Evolutionary conservation across 306 rosid species (phyloP).

Genomic region (Aeschynomene evenia): DNA sequence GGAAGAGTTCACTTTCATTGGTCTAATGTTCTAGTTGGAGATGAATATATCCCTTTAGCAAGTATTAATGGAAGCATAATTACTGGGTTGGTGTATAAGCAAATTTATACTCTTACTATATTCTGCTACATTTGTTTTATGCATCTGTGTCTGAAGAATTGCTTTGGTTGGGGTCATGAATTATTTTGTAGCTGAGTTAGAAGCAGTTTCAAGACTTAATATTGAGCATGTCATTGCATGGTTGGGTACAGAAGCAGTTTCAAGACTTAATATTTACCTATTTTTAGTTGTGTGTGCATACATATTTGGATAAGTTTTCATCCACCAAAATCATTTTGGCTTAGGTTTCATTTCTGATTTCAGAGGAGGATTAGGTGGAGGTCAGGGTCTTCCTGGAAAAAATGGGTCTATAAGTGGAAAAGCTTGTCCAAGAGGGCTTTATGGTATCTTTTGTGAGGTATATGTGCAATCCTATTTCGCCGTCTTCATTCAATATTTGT

Average conservation of each 20-base stretch:
- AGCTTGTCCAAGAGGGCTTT: constrained; percentile 87
- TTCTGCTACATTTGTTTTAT: constrained; percentile 23
- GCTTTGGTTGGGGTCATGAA: constrained; percentile 21
- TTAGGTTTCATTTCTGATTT: constrained; percentile 26
- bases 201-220: constrained; percentile 23
- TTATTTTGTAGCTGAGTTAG: neutral
- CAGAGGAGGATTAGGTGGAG: constrained; percentile 94
- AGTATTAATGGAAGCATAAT: constrained; percentile 69
- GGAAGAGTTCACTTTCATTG: constrained; percentile 98
- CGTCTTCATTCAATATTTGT: constrained; percentile 6
- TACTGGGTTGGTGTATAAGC: constrained; percentile 56
- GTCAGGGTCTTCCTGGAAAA: constrained; percentile 74
- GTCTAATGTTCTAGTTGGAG: constrained; percentile 79
- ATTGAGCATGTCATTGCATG: constrained; percentile 6
- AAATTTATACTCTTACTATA: neutral
- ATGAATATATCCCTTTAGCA: constrained; percentile 84
- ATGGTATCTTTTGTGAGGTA: constrained; percentile 92
- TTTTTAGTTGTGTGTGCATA: neutral
- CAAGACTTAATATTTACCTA: constrained; percentile 8
- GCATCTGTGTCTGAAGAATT: constrained; percentile 13
- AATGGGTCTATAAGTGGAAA: constrained; percentile 81
- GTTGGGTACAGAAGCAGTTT: constrained; percentile 23
- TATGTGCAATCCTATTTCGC: constrained; percentile 25
- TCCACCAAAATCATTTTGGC: constrained; percentile 7
- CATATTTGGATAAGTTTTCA: constrained; percentile 4